Evolutionary conservation across 805 yeast genomes (phyloP).

Genomic region (Tetrapisispora pingtungensis): DNA sequence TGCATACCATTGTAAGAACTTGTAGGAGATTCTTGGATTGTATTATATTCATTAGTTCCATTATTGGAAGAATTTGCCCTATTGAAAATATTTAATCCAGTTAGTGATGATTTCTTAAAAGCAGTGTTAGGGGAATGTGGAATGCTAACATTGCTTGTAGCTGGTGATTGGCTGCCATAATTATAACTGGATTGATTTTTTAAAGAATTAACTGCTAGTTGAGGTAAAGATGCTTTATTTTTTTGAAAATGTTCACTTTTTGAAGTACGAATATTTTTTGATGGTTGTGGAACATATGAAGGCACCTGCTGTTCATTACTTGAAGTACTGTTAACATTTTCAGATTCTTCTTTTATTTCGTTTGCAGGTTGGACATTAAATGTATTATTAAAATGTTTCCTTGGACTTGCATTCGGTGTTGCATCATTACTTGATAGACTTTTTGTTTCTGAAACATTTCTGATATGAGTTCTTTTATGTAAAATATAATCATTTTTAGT

Average conservation of each 20-base stretch:
- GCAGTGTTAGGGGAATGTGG: constrained; percentile 8
- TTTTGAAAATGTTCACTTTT: constrained; percentile 15
- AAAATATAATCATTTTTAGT: constrained; percentile 10
- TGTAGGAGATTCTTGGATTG: neutral
- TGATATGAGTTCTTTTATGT: constrained; percentile 16
- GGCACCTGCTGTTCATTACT: neutral
- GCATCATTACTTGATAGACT: constrained; percentile 22
- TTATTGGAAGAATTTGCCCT: constrained; percentile 19
- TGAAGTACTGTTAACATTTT: neutral
- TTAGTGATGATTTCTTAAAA: constrained; percentile 26
- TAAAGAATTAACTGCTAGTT: constrained; percentile 19
- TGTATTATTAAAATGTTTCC: constrained; percentile 3
- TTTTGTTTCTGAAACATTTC: constrained; percentile 24
- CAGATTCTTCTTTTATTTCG: neutral
- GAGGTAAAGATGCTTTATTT: constrained; percentile 25
- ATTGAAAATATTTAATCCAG: constrained; percentile 25
- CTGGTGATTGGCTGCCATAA: constrained; percentile 1
- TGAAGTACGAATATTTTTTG: neutral
- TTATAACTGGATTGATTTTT: constrained; percentile 21
- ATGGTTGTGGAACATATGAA: neutral
- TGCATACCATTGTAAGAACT: neutral
- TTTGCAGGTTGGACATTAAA: neutral
- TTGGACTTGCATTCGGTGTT: constrained; percentile 19
- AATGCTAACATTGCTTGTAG: constrained; percentile 7
- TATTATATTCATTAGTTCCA: constrained; percentile 6